Evolutionary conservation across 1,284 basidiomycete genomes (phyloP).

Genomic region (Irpex sp.): DNA sequence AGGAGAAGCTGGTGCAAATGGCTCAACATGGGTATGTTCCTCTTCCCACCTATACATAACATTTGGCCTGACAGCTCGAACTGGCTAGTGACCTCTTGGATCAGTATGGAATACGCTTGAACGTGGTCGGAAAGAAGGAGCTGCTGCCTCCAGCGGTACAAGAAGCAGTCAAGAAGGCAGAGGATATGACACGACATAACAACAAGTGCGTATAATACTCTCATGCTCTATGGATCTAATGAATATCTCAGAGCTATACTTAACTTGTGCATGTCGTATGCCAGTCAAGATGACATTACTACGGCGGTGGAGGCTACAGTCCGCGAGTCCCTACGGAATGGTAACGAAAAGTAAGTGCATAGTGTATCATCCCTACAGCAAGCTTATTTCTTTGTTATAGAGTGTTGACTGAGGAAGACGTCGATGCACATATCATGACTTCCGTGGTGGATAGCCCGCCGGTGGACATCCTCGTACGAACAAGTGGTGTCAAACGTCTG

Average conservation of each 20-base stretch:
- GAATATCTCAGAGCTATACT: slow-evolving; percentile 67
- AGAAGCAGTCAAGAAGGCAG: slow-evolving; percentile 69
- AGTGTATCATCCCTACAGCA: background rate
- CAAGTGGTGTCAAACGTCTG: slow-evolving; percentile 87
- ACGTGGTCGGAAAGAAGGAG: slow-evolving; percentile 75
- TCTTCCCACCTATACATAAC: background rate
- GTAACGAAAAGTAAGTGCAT: slow-evolving; percentile 12
- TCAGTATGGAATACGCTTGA: slow-evolving; percentile 80
- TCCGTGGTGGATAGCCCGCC: slow-evolving; percentile 69
- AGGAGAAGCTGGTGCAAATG: slow-evolving; percentile 80
- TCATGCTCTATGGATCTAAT: too few relatives aligned
- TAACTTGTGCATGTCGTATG: slow-evolving; percentile 95
- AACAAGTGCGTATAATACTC: slow-evolving; percentile 44
- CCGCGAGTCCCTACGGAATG: slow-evolving; percentile 40
- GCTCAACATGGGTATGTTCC: slow-evolving; percentile 73
- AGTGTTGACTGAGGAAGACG: slow-evolving; percentile 62
- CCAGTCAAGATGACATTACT: slow-evolving; percentile 90
- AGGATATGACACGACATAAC: slow-evolving; percentile 77
- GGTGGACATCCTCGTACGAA: slow-evolving; percentile 89
- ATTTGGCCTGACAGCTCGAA: slow-evolving; percentile 3
- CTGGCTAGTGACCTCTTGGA: slow-evolving; percentile 68
- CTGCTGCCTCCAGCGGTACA: slow-evolving; percentile 81
- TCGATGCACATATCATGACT: slow-evolving; percentile 68
- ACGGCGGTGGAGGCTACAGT: slow-evolving; percentile 67
- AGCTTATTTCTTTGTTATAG: slow-evolving; percentile 17